Evolutionary conservation across 345 rosid species (phyloP).

Genomic region (Laguncularia racemosa): DNA sequence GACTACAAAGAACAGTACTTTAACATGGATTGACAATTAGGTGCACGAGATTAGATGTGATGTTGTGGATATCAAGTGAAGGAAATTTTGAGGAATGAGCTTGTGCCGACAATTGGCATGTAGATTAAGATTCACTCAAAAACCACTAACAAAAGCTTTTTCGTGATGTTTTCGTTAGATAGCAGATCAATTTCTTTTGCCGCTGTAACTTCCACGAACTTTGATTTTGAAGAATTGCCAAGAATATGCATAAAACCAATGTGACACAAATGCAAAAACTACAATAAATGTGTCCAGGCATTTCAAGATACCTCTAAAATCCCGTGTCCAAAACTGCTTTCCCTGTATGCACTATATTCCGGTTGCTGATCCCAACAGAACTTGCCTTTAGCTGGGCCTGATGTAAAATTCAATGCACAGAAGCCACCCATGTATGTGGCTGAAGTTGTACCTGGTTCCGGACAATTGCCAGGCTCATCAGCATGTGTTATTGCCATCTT

Average conservation of each 20-base stretch:
- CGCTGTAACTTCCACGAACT: too few species aligned
- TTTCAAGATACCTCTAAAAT: conserved; percentile 49
- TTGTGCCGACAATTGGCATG: too few species aligned
- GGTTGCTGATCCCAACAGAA: conserved; percentile 85
- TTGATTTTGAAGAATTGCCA: too few species aligned
- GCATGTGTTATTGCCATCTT: conserved; percentile 55
- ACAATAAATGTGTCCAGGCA: not conserved
- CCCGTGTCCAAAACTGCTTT: conserved; percentile 94
- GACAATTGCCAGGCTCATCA: conserved; percentile 86
- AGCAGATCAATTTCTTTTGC: too few species aligned
- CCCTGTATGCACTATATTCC: conserved; percentile 81
- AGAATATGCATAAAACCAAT: not conserved
- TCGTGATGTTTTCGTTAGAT: too few species aligned
- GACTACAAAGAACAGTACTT: too few species aligned
- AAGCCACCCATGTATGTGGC: conserved; percentile 47
- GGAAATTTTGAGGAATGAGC: too few species aligned
- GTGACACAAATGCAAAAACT: not conserved
- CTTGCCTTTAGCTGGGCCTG: conserved; percentile 71
- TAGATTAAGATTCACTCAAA: too few species aligned
- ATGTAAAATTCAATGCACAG: conserved; percentile 75
- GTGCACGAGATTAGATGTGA: too few species aligned
- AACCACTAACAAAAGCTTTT: too few species aligned
- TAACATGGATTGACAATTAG: too few species aligned
- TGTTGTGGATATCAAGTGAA: too few species aligned
- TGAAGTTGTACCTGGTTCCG: conserved; percentile 48